Base-by-base conservation (phyloP, 202 grass and related monocot species). In the Carex sylvatica region DNA sequence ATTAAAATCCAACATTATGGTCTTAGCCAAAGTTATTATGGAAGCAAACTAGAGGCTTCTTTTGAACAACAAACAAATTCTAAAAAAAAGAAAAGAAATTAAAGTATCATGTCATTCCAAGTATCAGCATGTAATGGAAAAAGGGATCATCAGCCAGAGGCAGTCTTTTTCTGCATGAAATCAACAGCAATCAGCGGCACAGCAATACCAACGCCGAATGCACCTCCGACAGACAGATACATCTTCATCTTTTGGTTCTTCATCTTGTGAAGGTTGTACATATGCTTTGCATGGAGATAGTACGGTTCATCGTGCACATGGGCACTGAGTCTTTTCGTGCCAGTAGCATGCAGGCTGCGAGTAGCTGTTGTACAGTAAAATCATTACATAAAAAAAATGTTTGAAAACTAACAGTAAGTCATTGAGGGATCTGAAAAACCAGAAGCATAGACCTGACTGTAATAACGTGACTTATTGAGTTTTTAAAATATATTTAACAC, bases 181-280 rank as follows among this genome's bases (percentile, higher is more conserved):
- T 85, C 18, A 44, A 98, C 88, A 0, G 95, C 95, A 40, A 84
- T 91, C 19, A 97, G 14, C 0, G 95, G 95, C 77, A 97, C 87
- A 14, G 9, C 87, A 26, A 94, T 63, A 0, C 95, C 95, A 70
- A 97, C 82, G 26, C 90, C 11, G 70, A 97, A 74, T 6, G 13
- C 87, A 68, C 84, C 73, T 1, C 85, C 28, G 31, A 98, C 95
- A 0, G 87, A 85, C 31, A 91, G 80, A 62, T 87, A 68, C 60
- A 63, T 69, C 76, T 92, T 94, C 46, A 94, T 80, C 11, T 46
- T 84, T 58, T 91, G 95, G 74, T 97, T 28, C 73, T 91, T 94
- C 92, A 97, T 94, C 65, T 87, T 91, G 79, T 98, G 83, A 79
- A 97, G 85, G 82, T 97, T 97, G 84, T 97, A 94, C 95, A 97